Conservation (phyloP, 495 filamentous ascomycete genomes). For the Monascus purpureus region DNA sequence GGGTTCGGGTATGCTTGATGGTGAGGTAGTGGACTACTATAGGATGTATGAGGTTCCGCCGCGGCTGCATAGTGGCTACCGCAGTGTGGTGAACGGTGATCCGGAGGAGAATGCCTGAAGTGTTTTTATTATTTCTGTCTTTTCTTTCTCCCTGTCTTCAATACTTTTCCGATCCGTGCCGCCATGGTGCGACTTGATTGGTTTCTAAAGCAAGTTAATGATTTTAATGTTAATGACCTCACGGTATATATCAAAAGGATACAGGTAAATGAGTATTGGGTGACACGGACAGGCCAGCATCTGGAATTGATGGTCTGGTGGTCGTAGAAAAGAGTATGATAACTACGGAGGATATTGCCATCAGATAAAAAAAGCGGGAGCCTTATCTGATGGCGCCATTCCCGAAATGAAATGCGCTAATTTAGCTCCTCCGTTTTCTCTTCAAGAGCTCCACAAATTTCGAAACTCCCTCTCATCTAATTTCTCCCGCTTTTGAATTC, state of each 20-base stretch:
- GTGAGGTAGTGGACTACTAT: conserved; percentile 71
- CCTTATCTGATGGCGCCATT: conserved; percentile 23
- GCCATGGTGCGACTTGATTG: too few species aligned
- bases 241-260: too few species aligned
- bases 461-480: too few species aligned
- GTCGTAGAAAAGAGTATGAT: too few species aligned
- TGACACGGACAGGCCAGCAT: too few species aligned
- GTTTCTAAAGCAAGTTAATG: too few species aligned
- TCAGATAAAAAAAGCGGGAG: conserved; percentile 19
- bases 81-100: conserved; percentile 28
- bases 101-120: conserved; percentile 16
- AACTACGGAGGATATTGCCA: conserved; percentile 3
- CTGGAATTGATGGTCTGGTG: too few species aligned
- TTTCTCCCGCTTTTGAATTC: not conserved
- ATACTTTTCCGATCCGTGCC: too few species aligned
- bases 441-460: too few species aligned
- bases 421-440: too few species aligned
- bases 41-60: conserved; percentile 75
- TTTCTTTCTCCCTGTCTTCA: not conserved
- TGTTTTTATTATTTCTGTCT: not conserved
- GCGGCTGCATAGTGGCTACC: conserved; percentile 38
- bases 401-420: not conserved
- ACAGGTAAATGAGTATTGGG: too few species aligned
- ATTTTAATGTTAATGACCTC: too few species aligned
- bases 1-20: conserved; percentile 63